phyloP scores from a whole-genome alignment of 352 stramenopile species.

The Pythium guiyangense region DNA sequence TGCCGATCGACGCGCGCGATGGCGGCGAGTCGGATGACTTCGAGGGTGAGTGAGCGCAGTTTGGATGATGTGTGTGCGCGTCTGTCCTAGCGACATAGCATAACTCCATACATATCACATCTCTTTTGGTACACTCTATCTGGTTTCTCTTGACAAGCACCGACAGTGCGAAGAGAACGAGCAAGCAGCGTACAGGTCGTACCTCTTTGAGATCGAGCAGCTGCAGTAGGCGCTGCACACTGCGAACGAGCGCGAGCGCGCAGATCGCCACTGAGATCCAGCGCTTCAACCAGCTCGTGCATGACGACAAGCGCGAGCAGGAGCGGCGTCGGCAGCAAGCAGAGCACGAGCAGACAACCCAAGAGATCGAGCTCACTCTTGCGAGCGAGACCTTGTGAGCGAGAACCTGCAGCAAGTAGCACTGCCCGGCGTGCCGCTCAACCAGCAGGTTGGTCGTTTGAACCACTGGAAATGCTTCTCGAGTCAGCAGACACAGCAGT shows the following conservation, averaged over 20 bases:
- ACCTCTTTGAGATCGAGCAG: slow-evolving; percentile 52
- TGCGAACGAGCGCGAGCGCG: slow-evolving; percentile 44
- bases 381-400: slow-evolving; percentile 63
- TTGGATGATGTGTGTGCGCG: no score
- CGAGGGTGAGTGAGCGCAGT: no score
- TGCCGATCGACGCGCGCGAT: no score
- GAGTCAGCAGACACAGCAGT: slow-evolving; percentile 42
- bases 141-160: no score
- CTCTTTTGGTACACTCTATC: no score
- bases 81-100: no score
- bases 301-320: slow-evolving; percentile 35
- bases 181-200: slow-evolving; percentile 26
- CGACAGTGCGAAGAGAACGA: slow-evolving; percentile 30
- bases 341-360: slow-evolving; percentile 47
- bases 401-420: slow-evolving; percentile 60
- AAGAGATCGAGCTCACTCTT: slow-evolving; percentile 56
- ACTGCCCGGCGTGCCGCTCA: slow-evolving; percentile 26
- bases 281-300: slow-evolving; percentile 46
- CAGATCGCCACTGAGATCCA: slow-evolving; percentile 43
- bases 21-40: no score
- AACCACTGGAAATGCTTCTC: slow-evolving; percentile 82
- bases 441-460: slow-evolving; percentile 60
- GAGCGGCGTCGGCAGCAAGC: slow-evolving; percentile 25
- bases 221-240: slow-evolving; percentile 54
- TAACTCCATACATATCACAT: no score